Percentiles rank a stretch among this genome's conserved stretches.
Evolutionary conservation across 441 rosid species (phyloP).

Genomic region (Adansonia rubrostipa): DNA sequence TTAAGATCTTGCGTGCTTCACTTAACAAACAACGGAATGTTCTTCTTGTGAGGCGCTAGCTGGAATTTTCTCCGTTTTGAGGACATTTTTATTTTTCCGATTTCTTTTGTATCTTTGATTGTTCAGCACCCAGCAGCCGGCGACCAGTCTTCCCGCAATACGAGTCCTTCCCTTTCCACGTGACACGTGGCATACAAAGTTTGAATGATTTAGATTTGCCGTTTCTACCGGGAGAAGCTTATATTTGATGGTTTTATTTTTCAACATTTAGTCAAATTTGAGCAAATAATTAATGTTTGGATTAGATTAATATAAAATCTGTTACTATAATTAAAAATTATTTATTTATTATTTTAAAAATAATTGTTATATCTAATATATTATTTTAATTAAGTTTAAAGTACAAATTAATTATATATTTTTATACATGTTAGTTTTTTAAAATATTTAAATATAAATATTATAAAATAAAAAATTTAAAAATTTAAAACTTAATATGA

Average conservation of each 20-base stretch:
- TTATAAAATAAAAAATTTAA: no score
- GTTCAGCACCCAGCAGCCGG: background rate
- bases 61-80: background rate
- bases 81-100: background rate
- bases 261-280: background rate
- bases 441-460: no score
- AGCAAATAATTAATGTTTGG: background rate
- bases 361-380: no score
- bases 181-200: background rate
- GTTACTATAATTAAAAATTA: no score
- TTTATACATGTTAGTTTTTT: no score
- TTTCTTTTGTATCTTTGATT: background rate
- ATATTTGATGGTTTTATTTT: background rate
- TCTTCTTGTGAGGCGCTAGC: constrained; percentile 10
- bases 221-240: background rate
- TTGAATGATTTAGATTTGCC: background rate
- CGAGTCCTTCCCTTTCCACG: background rate
- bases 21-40: constrained; percentile 8
- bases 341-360: no score
- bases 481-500: no score
- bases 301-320: no score
- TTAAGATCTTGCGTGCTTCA: constrained; percentile 11
- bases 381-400: no score
- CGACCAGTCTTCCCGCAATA: background rate
- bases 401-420: no score